Evolutionary conservation across 2,329 filamentous ascomycete genomes (phyloP), one percentile per base, ranked within the genome.

Genomic region (Phaeoacremonium minimum): DNA sequence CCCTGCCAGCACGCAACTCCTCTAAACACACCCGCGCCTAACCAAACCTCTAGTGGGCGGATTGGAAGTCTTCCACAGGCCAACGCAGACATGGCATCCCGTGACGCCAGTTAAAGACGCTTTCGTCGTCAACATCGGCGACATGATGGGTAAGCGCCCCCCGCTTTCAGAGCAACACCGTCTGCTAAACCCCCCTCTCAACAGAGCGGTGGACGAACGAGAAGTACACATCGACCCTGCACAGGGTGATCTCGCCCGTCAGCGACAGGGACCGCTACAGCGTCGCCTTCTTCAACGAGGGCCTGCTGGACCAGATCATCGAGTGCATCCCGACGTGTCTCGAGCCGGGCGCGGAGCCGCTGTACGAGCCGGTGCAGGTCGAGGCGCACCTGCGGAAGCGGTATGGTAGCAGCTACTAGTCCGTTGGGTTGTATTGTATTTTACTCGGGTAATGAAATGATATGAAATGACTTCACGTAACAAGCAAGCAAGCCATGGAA

Each of bases 251-350:
- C 11, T 53, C 51, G 0, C 54, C 53, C n/a, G 32, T 49, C 7
- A 44, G 35, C 12, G 40, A 40, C 9, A 39, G 30, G 15, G 48
- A 57, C 18, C 49, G 55, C 28, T 57, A 57, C 32, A 56, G 50
- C 12, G 46, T 55, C 19, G 53, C 53, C 6, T 55, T 57, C 42
- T 58, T 57, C 43, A 56, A 57, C 37, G 53, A 56, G 32, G 54
- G 54, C n/a, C 40, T 48, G 12, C 34, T 55, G 14, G 53, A 58
- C 22, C 49, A 55, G 34, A 46, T 59, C 4, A 55, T 63, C 20
- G 53, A 61, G 32, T 54, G 52, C 32, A 52, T 63, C 17, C 53
- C 57, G 5, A 58, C 52, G 1, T 63, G 60, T 37, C 36, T 61
- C n/a, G 34, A 46, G 12, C 37, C 46, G 2, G 57, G 58, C 12